A percentile compares a stretch with the other conserved stretches of the same genome.
These are phyloP conservation scores for Solanum chiquidenum DNA, from an alignment of 257 asterid genomes.

Conservation along the genomic window DNA sequence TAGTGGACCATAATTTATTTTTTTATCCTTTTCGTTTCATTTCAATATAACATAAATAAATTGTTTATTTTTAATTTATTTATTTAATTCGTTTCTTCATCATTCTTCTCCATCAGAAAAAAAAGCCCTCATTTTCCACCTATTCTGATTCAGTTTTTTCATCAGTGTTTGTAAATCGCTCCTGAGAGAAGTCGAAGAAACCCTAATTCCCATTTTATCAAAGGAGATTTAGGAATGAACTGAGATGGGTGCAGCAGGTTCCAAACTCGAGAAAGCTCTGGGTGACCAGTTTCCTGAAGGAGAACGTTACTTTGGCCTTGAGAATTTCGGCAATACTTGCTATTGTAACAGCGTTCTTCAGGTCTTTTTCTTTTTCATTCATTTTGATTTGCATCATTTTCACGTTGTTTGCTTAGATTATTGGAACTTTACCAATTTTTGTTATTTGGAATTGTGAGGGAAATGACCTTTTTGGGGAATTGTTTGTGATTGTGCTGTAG, in stretches of 20 bases:
- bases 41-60: not conserved
- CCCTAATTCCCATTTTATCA: not conserved
- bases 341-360: conserved; percentile 37
- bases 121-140: not conserved
- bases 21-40: not conserved
- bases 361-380: not conserved
- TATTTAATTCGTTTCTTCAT: conserved; percentile 8
- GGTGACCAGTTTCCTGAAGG: conserved; percentile 40
- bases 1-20: not conserved
- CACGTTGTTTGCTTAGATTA: not conserved
- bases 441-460: not conserved
- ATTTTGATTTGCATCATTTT: not conserved
- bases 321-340: conserved; percentile 36
- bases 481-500: not conserved
- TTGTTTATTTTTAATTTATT: not conserved
- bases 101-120: conserved; percentile 24
- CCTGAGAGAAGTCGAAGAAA: not conserved
- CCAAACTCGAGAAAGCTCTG: conserved; percentile 30
- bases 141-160: not conserved
- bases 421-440: not conserved
- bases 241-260: conserved; percentile 33
- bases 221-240: conserved; percentile 4
- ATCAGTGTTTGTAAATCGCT: not conserved
- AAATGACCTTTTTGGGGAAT: not conserved
- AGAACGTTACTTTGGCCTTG: conserved; percentile 33